Percentiles rank a stretch among this genome's conserved stretches.
phyloP scores from a whole-genome alignment of 2,329 filamentous ascomycete genomes.

The Teratosphaeria destructans region DNA sequence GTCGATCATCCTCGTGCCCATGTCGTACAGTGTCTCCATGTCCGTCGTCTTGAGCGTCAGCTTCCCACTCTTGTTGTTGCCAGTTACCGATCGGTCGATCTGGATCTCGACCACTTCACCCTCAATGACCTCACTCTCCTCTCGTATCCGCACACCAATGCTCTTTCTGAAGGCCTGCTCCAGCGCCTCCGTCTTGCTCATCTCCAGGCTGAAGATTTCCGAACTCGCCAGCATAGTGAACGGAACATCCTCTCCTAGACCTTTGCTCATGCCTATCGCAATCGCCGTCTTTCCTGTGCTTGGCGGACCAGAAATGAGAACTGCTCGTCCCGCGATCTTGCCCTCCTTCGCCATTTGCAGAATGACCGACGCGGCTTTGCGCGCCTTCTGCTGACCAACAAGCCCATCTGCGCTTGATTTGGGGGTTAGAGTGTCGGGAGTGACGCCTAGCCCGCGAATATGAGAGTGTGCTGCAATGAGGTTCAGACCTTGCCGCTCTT shows the following conservation, averaged over 20 bases:
- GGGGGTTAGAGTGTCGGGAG: conserved; percentile 81
- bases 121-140: conserved; percentile 98
- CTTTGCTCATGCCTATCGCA: conserved; percentile 97
- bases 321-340: conserved; percentile 91
- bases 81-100: conserved; percentile 92
- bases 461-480: conserved; percentile 98
- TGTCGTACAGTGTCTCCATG: conserved; percentile 99
- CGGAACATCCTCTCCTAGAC: conserved; percentile 83
- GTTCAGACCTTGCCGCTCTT: conserved; percentile 91
- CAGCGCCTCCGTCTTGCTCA: conserved; percentile 97
- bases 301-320: conserved; percentile 88
- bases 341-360: conserved; percentile 98
- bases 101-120: conserved; percentile 98
- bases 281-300: conserved; percentile 98
- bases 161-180: conserved; percentile 99
- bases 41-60: conserved; percentile 99
- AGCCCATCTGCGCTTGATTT: conserved; percentile 79
- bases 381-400: conserved; percentile 90
- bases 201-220: conserved; percentile 96
- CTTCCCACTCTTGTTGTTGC: conserved; percentile 94
- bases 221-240: conserved; percentile 94
- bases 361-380: conserved; percentile 92
- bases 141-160: conserved; percentile 95
- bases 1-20: conserved; percentile 99
- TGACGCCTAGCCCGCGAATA: conserved; percentile 89